phyloP scores from a whole-genome alignment of 352 stramenopile species.

The Phytophthora hybrid region DNA sequence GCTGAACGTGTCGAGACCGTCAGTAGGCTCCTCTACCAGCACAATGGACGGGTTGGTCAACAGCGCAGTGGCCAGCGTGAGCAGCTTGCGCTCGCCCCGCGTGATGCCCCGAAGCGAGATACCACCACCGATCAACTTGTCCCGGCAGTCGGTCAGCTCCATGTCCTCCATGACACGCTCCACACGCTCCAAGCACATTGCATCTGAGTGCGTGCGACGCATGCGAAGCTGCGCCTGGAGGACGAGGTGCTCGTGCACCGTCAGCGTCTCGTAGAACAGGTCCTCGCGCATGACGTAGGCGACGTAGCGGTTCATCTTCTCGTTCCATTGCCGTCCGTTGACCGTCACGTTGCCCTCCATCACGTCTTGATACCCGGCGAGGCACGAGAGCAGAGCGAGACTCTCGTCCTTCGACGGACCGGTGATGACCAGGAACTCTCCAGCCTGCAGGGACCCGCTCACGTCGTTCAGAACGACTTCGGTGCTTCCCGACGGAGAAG shows the following conservation, averaged over 20 bases:
- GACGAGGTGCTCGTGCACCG: conserved; percentile 89
- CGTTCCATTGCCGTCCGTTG: conserved; percentile 62
- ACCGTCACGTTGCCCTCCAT: conserved; percentile 77
- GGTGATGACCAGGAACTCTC: conserved; percentile 71
- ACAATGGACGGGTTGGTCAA: conserved; percentile 84
- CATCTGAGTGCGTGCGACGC: conserved; percentile 40
- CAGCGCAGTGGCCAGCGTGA: conserved; percentile 85
- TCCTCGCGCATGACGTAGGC: conserved; percentile 90
- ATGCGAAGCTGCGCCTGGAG: conserved; percentile 89
- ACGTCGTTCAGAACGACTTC: conserved; percentile 51
- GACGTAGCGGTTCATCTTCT: conserved; percentile 40
- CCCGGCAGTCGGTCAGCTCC: conserved; percentile 47
- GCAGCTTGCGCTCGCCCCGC: conserved; percentile 81
- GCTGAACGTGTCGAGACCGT: conserved; percentile 69
- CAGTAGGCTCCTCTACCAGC: conserved; percentile 90
- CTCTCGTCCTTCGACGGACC: conserved; percentile 79
- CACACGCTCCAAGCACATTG: conserved; percentile 56
- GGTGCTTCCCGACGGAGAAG: background rate
- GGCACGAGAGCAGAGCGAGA: conserved; percentile 92
- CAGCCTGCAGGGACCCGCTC: conserved; percentile 47
- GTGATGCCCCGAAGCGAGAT: conserved; percentile 65
- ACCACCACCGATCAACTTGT: conserved; percentile 69
- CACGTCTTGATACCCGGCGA: conserved; percentile 87
- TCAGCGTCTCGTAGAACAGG: conserved; percentile 88
- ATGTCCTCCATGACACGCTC: conserved; percentile 71